These are phyloP conservation scores for Cryptococcus jaspeensis DNA, from an alignment of 1,284 basidiomycete genomes.

Conservation along the genomic window DNA sequence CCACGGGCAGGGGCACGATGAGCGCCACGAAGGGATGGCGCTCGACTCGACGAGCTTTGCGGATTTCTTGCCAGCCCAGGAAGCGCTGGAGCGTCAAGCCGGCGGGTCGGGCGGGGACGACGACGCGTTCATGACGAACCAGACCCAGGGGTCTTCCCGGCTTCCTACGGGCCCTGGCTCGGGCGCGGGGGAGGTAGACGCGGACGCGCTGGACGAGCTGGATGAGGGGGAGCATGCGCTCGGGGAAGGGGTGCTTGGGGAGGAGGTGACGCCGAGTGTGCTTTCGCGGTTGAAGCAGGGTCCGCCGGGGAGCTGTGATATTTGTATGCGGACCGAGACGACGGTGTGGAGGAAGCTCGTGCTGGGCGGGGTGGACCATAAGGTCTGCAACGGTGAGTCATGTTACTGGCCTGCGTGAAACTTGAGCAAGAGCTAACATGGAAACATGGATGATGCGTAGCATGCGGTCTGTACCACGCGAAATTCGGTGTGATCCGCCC, in stretches of 20 bases:
- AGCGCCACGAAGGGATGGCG: neutral
- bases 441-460: no score
- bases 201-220: neutral
- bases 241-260: no score
- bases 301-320: constrained; percentile 45
- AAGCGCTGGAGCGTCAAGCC: constrained; percentile 15
- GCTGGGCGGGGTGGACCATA: constrained; percentile 31
- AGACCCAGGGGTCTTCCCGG: no score
- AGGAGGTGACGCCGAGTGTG: constrained; percentile 8
- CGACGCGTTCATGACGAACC: no score
- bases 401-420: no score
- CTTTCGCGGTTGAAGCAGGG: constrained; percentile 39
- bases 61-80: constrained; percentile 30
- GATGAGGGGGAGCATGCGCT: neutral
- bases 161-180: no score
- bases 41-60: constrained; percentile 32
- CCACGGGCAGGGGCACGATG: neutral
- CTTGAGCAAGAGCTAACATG: neutral
- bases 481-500: constrained; percentile 48
- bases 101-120: neutral
- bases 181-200: neutral
- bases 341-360: constrained; percentile 45
- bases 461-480: constrained; percentile 45
- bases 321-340: constrained; percentile 46
- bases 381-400: constrained; percentile 49